phyloP scores from a whole-genome alignment of 2,329 filamentous ascomycete genomes.

The Nothomitra cinnamomea region DNA sequence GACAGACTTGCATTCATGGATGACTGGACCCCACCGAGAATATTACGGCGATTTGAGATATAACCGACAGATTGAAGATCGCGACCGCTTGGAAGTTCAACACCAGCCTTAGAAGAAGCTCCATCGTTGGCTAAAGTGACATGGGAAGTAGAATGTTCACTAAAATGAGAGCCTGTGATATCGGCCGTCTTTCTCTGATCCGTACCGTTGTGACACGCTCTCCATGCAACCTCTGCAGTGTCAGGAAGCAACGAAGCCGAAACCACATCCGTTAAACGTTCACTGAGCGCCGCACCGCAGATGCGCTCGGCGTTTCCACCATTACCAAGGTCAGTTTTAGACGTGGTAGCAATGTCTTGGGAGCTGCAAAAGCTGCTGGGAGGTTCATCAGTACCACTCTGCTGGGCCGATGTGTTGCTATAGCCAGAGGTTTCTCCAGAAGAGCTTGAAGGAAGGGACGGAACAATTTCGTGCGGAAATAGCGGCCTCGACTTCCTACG shows the following conservation, averaged over 20 bases:
- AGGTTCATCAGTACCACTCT: not conserved
- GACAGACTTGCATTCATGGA: slow-evolving; percentile 12
- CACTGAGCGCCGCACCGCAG: not conserved
- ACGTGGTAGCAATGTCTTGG: not conserved
- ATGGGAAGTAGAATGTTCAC: not conserved
- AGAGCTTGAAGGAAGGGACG: not conserved
- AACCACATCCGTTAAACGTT: not conserved
- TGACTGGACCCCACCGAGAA: not conserved
- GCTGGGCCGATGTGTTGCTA: not conserved
- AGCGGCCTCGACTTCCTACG: slow-evolving; percentile 75
- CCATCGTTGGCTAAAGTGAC: not conserved
- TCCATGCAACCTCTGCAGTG: not conserved
- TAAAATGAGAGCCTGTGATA: no score
- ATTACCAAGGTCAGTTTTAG: not conserved
- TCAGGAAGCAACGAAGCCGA: not conserved
- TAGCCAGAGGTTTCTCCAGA: no score
- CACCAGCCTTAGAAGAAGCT: no score
- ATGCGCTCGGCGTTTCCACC: no score
- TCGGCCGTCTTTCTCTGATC: not conserved
- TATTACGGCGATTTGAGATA: slow-evolving; percentile 4
- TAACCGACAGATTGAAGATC: not conserved
- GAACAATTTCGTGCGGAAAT: slow-evolving; percentile 44
- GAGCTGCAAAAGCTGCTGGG: not conserved
- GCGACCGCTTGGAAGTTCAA: not conserved
- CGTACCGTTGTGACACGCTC: not conserved